Base-by-base conservation (phyloP, 2,329 filamentous ascomycete genomes). In the Neofusicoccum parvum region DNA sequence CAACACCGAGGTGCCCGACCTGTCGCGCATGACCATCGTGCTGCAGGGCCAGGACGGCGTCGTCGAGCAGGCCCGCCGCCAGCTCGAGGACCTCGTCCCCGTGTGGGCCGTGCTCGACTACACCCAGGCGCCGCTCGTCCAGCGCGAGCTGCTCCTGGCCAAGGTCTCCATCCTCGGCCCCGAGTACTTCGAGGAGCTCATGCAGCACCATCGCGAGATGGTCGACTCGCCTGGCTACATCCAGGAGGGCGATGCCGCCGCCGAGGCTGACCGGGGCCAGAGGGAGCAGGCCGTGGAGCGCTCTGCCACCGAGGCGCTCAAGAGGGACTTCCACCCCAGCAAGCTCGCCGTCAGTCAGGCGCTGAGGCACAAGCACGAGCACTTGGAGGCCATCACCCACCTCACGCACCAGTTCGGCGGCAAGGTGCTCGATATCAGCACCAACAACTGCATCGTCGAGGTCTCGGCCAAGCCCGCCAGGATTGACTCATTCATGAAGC, bases 31-130 rank as follows among this genome's bases (percentile, higher is more conserved):
- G 95, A 99, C 95, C 65, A 98, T 99, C 74, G 95, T 99, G 70
- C 86, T 99, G 62, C 93, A 93, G 65, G 95, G 95, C 14, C 94
- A 97, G 80, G 95, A 98, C 74, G 94, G 94, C 64, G 94, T 98
- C 41, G 93, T 99, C 34, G 95, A 99, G 85, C 95, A 99, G 82
- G 95, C 95, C 65, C 88, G 95, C 69, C 87, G 95, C 69, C 95
- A 99, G 82, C 84, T 99, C 65, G 95, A 99, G 81, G 95, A 99
- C 75, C 84, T 99, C 59, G 95, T 99, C 27, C 95, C 95, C 27
- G 95, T 99, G 66, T 99, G 95, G 95, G 95, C 95, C 62, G 95
- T 99, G 39, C 83, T 99, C 66, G 95, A 99, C 81, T 99, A 99
- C 82, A 98, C 94, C 67, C 87, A 88, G 68, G 90, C 95, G 5